Evolutionary conservation across 2,329 filamentous ascomycete genomes (phyloP).

Genomic region (Monosporascus cannonballus): DNA sequence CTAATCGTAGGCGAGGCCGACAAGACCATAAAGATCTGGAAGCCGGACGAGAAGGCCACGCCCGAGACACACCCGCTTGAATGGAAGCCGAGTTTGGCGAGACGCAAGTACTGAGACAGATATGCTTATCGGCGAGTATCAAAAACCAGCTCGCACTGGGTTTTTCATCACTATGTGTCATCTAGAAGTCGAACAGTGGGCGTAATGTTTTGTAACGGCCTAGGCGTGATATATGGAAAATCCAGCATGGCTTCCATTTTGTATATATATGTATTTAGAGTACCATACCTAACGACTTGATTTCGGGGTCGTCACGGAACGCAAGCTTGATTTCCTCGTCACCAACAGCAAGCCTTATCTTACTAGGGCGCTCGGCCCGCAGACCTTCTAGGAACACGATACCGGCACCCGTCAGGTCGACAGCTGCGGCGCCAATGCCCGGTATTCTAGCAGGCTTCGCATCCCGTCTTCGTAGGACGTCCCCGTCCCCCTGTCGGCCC

Average conservation of each 20-base stretch:
- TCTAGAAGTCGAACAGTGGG: too few relatives aligned
- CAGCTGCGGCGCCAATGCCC: slow-evolving; percentile 61
- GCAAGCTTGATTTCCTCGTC: slow-evolving; percentile 89
- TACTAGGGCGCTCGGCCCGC: slow-evolving; percentile 78
- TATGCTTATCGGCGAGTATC: not conserved
- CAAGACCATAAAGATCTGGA: slow-evolving; percentile 99
- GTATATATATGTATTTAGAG: slow-evolving; percentile 20
- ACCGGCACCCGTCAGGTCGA: slow-evolving; percentile 81
- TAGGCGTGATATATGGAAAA: not conserved
- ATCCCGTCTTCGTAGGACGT: slow-evolving; percentile 18
- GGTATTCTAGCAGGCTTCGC: slow-evolving; percentile 15
- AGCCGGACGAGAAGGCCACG: slow-evolving; percentile 84
- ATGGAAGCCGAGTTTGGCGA: slow-evolving; percentile 78
- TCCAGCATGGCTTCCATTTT: not conserved
- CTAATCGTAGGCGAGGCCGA: slow-evolving; percentile 93
- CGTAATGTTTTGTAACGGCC: too few relatives aligned
- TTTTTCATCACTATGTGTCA: too few relatives aligned
- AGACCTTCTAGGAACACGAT: slow-evolving; percentile 78
- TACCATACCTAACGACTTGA: slow-evolving; percentile 68
- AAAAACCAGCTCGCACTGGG: too few relatives aligned
- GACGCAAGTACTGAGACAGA: slow-evolving; percentile 61
- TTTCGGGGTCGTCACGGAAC: slow-evolving; percentile 80
- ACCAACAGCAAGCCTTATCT: slow-evolving; percentile 77
- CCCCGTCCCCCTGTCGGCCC: not conserved
- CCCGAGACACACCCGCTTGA: slow-evolving; percentile 86